Percentiles rank a stretch among this genome's conserved stretches.
Evolutionary conservation across 1,284 basidiomycete species (phyloP).

Genomic region (Ganoderma sinense): DNA sequence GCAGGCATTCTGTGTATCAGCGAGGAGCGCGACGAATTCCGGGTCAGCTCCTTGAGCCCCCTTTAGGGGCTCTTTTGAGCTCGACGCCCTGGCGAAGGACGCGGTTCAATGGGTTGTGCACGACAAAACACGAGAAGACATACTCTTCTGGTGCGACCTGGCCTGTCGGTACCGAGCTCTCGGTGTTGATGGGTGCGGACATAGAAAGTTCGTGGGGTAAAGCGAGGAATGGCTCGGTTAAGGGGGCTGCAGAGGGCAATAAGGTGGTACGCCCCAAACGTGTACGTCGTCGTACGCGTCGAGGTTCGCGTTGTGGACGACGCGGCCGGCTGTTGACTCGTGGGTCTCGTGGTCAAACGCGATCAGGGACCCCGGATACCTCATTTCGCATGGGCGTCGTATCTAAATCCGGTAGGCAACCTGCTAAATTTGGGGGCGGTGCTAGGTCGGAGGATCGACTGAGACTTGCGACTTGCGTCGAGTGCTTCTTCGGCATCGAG

Average conservation of each 20-base stretch:
- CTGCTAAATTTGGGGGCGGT: not conserved
- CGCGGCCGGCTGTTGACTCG: not conserved
- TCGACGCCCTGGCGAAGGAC: not conserved
- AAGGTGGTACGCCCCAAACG: not conserved
- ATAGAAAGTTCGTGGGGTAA: constrained; percentile 7
- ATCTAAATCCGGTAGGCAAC: not conserved
- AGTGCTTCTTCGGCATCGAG: not conserved
- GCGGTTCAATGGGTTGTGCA: not conserved
- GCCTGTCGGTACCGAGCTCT: not conserved
- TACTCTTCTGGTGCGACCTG: constrained; percentile 10
- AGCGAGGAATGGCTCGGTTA: constrained; percentile 1
- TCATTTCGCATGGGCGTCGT: not conserved
- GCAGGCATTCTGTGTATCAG: constrained; percentile 52
- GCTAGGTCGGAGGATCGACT: not conserved
- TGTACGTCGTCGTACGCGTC: not conserved
- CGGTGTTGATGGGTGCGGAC: constrained; percentile 13
- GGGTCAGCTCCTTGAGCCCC: constrained; percentile 11
- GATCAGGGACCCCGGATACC: not conserved
- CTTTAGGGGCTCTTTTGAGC: not conserved
- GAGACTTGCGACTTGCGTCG: not conserved
- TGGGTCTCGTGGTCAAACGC: not conserved
- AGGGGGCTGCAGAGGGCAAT: not conserved
- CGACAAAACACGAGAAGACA: not conserved
- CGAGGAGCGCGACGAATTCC: constrained; percentile 50
- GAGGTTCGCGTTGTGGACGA: not conserved